Percentiles rank a stretch among this genome's conserved stretches.
Evolutionary conservation across 1,284 basidiomycete genomes (phyloP).

Genomic region (Wolfiporia cocos): DNA sequence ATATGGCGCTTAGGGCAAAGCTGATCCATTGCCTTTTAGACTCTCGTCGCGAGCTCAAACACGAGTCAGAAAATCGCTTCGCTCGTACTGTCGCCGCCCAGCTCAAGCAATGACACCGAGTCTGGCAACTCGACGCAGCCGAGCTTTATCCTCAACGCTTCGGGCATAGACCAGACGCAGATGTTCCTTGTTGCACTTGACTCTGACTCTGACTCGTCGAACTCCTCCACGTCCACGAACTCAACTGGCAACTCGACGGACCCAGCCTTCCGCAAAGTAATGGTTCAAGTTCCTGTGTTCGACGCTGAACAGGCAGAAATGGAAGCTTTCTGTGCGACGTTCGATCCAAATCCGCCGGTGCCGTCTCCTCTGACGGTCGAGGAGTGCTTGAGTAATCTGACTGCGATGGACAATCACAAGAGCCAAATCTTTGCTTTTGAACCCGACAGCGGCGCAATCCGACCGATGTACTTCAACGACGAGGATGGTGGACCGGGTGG

Average conservation of each 20-base stretch:
- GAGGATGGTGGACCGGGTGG: constrained; percentile 16
- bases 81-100: constrained; percentile 33
- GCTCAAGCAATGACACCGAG: constrained; percentile 4
- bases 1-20: background rate
- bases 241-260: constrained; percentile 11
- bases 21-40: constrained; percentile 14
- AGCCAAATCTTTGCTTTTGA: constrained; percentile 60
- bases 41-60: constrained; percentile 22
- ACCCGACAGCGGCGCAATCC: constrained; percentile 37
- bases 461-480: constrained; percentile 44
- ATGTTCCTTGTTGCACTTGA: constrained; percentile 38
- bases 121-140: constrained; percentile 14
- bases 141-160: constrained; percentile 48
- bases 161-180: constrained; percentile 43
- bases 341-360: constrained; percentile 41
- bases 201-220: constrained; percentile 9
- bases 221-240: constrained; percentile 13
- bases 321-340: constrained; percentile 53
- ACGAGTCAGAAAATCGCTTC: constrained; percentile 37
- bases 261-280: constrained; percentile 29
- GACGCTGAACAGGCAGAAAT: constrained; percentile 30
- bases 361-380: constrained; percentile 45
- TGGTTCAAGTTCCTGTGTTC: constrained; percentile 41
- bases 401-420: constrained; percentile 27
- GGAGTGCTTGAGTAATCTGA: constrained; percentile 28